Evolutionary conservation across 805 yeast genomes (phyloP), one percentile per base, ranked within the genome.

Genomic region (Pichia paraexigua): DNA sequence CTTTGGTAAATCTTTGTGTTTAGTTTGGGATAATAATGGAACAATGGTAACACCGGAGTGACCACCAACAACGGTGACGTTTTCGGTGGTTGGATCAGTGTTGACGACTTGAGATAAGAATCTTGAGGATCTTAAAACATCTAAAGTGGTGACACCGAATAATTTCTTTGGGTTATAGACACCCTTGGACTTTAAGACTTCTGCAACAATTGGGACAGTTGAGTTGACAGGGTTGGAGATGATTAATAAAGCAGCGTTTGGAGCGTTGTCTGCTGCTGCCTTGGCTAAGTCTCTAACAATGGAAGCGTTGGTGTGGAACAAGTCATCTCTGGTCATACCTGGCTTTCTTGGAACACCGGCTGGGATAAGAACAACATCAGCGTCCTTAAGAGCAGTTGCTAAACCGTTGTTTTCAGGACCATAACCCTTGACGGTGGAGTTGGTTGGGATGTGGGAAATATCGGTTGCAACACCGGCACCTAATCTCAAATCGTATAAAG

Each of bases 281-380:
- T 83, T 77, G 68, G 96, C 96, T 71, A 91, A 79, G 71, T 87
- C 96, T 69, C 94, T 83, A 57, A 91, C 97, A 70, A 91, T 91
- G 48, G 95, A 85, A 49, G 97, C 97, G 67, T 91, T 91, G 76
- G 95, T 91, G 78, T 87, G 85, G 84, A 91, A 91, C 64, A 91
- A 78, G 69, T 91, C 97, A 70, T 91, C 97, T 78, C 97, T 87
- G 66, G 97, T 88, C 97, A 91, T 91, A 71, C 97, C 97, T 61
- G 97, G 97, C 77, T 90, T 91, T 82, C 95, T 87, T 77, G 95
- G 97, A 53, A 91, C 95, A 77, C 97, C 97, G 52, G 97, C 97
- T 67, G 97, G 97, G 71, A 91, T 87, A 53, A 91, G 79, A 49
- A 91, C 91, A 54, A 91, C 83, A 62, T 90, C 95, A 48, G 96